phyloP scores from a whole-genome alignment of 2,329 filamentous ascomycete genomes.

The Zarea fungicola region DNA sequence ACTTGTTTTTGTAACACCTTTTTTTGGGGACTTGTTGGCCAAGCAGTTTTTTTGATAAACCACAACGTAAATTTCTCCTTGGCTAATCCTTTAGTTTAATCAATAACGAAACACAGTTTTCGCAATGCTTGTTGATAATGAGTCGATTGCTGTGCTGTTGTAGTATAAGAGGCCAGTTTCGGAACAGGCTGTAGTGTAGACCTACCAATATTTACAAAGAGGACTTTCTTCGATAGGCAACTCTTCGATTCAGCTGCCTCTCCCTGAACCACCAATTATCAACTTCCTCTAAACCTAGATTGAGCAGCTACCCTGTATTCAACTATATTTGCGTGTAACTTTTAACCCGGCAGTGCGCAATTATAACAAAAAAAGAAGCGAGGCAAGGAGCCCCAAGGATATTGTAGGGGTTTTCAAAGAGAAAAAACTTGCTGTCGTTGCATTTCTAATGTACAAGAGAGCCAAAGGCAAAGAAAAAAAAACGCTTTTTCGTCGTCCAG shows the following conservation, averaged over 20 bases:
- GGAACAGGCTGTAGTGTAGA: too few species aligned
- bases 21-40: slow-evolving; percentile 1
- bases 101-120: slow-evolving; percentile 12
- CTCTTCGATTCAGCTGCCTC: too few species aligned
- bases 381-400: too few species aligned
- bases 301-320: too few species aligned
- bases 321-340: too few species aligned
- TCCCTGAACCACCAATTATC: too few species aligned
- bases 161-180: background rate
- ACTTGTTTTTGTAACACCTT: slow-evolving; percentile 6
- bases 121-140: background rate
- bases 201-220: too few species aligned
- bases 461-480: background rate
- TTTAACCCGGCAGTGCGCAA: too few species aligned
- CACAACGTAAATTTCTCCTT: slow-evolving; percentile 9
- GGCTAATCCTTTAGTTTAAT: slow-evolving; percentile 10
- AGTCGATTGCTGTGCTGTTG: background rate
- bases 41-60: background rate
- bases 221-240: too few species aligned
- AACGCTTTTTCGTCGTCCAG: background rate
- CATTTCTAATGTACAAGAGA: background rate
- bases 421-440: background rate
- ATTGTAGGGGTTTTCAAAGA: too few species aligned
- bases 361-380: too few species aligned
- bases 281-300: too few species aligned